A percentile compares a stretch with the other conserved stretches of the same genome.
phyloP scores from a whole-genome alignment of 768 basidiomycete species.

The Mycena sanguinolenta region DNA sequence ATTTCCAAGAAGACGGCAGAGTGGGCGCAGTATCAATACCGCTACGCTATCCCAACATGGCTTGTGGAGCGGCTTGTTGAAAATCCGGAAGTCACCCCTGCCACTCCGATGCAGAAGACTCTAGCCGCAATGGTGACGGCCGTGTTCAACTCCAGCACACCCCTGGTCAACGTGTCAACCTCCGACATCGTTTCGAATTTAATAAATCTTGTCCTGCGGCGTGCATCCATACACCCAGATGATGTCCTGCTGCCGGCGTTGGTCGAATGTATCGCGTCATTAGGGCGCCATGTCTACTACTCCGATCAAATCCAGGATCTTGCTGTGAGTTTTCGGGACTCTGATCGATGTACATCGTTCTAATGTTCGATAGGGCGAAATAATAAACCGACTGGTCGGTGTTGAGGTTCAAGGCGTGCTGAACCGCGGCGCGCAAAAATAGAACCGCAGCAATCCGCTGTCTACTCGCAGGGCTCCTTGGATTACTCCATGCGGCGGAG shows the following conservation, averaged over 20 bases:
- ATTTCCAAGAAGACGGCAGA: conserved; percentile 81
- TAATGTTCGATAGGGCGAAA: conserved; percentile 66
- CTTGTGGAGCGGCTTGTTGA: conserved; percentile 83
- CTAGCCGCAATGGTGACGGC: conserved; percentile 84
- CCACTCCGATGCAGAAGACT: conserved; percentile 67
- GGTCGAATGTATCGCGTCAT: conserved; percentile 83
- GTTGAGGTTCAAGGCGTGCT: conserved; percentile 76
- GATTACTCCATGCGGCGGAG: conserved; percentile 77
- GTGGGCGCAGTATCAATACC: conserved; percentile 94
- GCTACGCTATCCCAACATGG: conserved; percentile 89
- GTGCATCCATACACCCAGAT: conserved; percentile 69
- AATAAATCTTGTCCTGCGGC: conserved; percentile 78
- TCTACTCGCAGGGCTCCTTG: conserved; percentile 77
- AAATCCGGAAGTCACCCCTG: conserved; percentile 64
- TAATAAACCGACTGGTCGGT: conserved; percentile 79
- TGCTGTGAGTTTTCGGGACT: conserved; percentile 56
- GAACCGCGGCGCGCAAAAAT: conserved; percentile 55
- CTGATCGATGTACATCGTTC: conserved; percentile 7
- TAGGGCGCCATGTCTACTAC: conserved; percentile 94
- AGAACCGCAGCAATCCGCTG: conserved; percentile 78
- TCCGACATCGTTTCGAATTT: conserved; percentile 90
- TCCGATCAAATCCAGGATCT: conserved; percentile 96
- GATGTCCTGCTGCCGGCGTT: conserved; percentile 77
- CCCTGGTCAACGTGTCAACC: conserved; percentile 91
- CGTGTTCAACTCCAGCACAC: conserved; percentile 85